Base-by-base conservation (phyloP, 805 yeast species). In the Wickerhamomyces rabaulensis region DNA sequence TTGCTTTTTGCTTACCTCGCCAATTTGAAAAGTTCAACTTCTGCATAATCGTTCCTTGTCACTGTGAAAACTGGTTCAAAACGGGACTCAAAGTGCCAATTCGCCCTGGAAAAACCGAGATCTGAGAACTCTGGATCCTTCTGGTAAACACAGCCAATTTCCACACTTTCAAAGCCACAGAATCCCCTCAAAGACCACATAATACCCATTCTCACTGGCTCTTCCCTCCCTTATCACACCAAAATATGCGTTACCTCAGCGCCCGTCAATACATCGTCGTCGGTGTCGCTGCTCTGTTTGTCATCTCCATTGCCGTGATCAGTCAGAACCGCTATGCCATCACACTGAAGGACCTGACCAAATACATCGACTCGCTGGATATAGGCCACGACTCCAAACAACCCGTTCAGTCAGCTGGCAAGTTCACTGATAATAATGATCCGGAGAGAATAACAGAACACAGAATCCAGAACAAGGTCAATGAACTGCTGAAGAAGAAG, bases 391-490 rank as follows among this genome's bases (percentile, higher is more conserved):
- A 17, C 19, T 33, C 36, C 17, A 33, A 33, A 17, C 10, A 8
- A 16, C 20, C 36, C 2, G 20, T 17, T 17, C 17, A n/a, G 9
- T 9, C 20, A 8, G 6, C 16, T 19, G 47, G 43, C 12, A 35
- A 41, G 17, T 23, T 35, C 21, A 21, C 26, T 5, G 37, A 47
- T 16, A 47, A 47, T 35, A 47, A 41, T 2, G 31, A 35, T 17
- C 43, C 44, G 7, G 47, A 41, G 17, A 20, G 41, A 39, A 44
- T 46, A 31, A 44, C 43, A 25, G 43, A 43, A 16, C 46, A 43
- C 15, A 22, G 23, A 4, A 33, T 40, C 15, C 39, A 40, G 27
- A 36, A 38, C 12, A 38, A 38, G 20, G 49, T 40, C 17, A 46
- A 42, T 9, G 35, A 25, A 12, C 25, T 43, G 8, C 20, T 39